Evolutionary conservation across 2,329 filamentous ascomycete species (phyloP), one percentile per base, ranked within the genome.

Genomic region (Seiridium cupressi): DNA sequence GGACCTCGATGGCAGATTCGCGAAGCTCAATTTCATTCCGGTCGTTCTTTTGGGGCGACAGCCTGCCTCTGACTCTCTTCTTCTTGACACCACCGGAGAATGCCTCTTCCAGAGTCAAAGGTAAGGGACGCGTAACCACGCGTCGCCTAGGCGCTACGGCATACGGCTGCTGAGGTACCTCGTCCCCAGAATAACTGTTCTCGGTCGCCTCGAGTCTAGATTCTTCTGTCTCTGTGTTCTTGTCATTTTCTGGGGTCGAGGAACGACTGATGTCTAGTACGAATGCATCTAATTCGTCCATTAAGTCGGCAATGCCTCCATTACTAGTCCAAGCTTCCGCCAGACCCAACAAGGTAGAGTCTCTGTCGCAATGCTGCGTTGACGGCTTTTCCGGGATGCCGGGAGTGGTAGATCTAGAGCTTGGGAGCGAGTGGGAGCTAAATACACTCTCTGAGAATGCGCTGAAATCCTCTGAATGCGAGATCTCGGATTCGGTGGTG

Each of bases 281-380:
- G 18, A 55, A 55, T 6, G 53, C 53, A 26, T 55, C 53, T 9
- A 55, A 38, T 38, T 55, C 36, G 4, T 55, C 53, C n/a, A 55
- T 55, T n/a, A 55, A n/a, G 47, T 32, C 35, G 9, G 32, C 47
- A 13, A 49, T 49, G 13, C 47, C 47, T 9, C 26, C 47, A 49
- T 49, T 32, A 31, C 47, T 49, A 5, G 32, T 49, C 3, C 11
- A 49, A 11, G 11, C 26, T 9, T 10, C 31, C 0, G 31, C 47
- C 9, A 32, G 47, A 5, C 47, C 35, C 26, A 6, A 9, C 47
- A 8, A 49, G 47, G 35, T 32, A 49, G 18, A 26, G 9, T 49
- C 47, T 11, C 47, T 49, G 47, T 32, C 13, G 3, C 1, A 11
- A 9, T 26, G 47, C 3, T 32, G 47, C 47, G 26, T 32, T 1